A percentile compares a stretch with the other conserved stretches of the same genome.
These are phyloP conservation scores for Primulina huaijiensis DNA, from an alignment of 257 asterid genomes.

Conservation along the genomic window DNA sequence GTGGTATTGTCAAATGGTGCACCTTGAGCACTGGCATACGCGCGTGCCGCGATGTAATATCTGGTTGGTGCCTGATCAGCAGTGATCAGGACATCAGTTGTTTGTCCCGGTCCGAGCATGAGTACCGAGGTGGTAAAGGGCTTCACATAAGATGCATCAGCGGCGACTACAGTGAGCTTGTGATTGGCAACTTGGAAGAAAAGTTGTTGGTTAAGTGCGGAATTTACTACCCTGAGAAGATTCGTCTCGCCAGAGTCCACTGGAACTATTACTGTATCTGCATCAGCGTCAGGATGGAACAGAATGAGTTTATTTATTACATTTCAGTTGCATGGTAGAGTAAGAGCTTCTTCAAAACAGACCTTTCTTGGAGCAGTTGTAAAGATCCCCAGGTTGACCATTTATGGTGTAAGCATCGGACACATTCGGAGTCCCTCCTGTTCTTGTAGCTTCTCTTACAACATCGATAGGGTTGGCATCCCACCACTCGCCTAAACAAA, in stretches of 20 bases:
- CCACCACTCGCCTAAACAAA: conserved; percentile 93
- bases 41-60: conserved; percentile 89
- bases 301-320: conserved; percentile 4
- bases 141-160: conserved; percentile 74
- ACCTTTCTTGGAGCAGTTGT: conserved; percentile 78
- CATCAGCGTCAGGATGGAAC: conserved; percentile 5
- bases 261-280: conserved; percentile 62
- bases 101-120: conserved; percentile 96
- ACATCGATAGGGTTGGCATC: conserved; percentile 81
- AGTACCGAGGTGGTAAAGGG: conserved; percentile 80
- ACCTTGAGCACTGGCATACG: conserved; percentile 82
- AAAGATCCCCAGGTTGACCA: conserved; percentile 94
- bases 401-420: conserved; percentile 89
- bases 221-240: conserved; percentile 67
- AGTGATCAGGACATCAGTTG: conserved; percentile 81
- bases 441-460: conserved; percentile 61
- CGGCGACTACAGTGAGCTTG: conserved; percentile 81
- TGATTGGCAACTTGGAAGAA: conserved; percentile 84
- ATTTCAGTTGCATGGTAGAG: no score
- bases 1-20: conserved; percentile 90
- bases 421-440: conserved; percentile 75
- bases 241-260: conserved; percentile 60
- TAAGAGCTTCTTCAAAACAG: not conserved
- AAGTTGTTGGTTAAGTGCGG: conserved; percentile 84
- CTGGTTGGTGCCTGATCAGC: conserved; percentile 61